Conservation (phyloP, 768 basidiomycete species). For the Pleurotus citrinopileatus region DNA sequence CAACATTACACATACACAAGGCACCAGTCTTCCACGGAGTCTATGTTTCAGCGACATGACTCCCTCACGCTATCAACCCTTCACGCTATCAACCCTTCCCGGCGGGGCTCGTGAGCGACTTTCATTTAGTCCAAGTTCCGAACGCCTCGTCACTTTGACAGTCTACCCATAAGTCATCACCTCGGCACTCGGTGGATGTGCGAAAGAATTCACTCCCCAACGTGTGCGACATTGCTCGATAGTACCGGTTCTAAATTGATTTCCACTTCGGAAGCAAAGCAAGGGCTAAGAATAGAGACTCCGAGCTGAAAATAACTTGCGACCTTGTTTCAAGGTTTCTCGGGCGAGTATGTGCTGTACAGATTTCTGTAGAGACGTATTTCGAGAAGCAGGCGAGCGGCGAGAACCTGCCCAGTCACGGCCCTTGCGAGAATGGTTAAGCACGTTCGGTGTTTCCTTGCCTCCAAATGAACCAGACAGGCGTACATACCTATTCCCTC, state of each 20-base stretch:
- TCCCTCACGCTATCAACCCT: background rate
- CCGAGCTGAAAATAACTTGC: background rate
- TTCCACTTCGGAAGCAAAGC: too few species aligned
- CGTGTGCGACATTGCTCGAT: background rate
- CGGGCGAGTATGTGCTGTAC: background rate
- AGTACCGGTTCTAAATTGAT: background rate
- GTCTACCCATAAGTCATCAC: background rate
- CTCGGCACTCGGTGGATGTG: background rate
- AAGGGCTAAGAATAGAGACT: background rate
- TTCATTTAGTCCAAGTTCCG: background rate
- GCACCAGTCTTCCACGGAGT: background rate
- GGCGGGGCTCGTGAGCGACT: background rate
- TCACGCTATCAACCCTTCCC: too few species aligned
- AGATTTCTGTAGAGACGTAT: background rate
- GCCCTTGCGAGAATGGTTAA: background rate
- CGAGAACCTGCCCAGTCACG: background rate
- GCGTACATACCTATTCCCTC: background rate
- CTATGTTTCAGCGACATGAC: background rate
- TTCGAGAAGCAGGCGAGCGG: too few species aligned
- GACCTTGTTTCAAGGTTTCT: background rate
- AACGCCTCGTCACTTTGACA: background rate
- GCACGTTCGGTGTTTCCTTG: background rate
- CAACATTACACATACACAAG: too few species aligned
- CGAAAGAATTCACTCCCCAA: background rate
- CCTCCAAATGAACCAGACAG: background rate